Conservation (phyloP, 2,329 filamentous ascomycete species). For the Graphium sp. region DNA sequence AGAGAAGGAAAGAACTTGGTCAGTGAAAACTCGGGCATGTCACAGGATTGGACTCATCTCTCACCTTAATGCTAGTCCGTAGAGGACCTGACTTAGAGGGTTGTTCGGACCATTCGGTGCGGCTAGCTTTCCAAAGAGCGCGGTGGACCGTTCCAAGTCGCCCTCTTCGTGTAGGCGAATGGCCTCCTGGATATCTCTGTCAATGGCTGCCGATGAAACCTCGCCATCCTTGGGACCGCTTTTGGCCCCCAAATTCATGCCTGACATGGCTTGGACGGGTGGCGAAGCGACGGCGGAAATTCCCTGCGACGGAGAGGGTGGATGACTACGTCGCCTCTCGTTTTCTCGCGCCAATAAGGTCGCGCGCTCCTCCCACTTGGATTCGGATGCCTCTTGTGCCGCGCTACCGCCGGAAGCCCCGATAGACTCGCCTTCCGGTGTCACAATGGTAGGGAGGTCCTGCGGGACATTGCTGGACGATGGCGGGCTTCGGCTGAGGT, state of each 20-base stretch:
- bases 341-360: constrained; percentile 71
- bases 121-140: constrained; percentile 69
- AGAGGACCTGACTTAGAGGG: constrained; percentile 86
- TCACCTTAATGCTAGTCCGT: constrained; percentile 76
- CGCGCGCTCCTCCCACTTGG: constrained; percentile 82
- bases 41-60: constrained; percentile 13
- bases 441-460: constrained; percentile 68
- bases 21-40: too few species aligned
- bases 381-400: constrained; percentile 36
- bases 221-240: constrained; percentile 9
- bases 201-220: constrained; percentile 33
- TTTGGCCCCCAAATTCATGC: constrained; percentile 11
- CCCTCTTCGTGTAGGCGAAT: constrained; percentile 83
- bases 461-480: constrained; percentile 61
- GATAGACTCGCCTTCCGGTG: too few species aligned
- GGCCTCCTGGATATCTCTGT: constrained; percentile 79
- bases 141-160: constrained; percentile 62
- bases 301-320: too few species aligned
- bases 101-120: constrained; percentile 78
- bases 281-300: constrained; percentile 6
- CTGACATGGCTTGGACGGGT: too few species aligned
- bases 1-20: constrained; percentile 4
- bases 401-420: constrained; percentile 20
- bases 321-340: too few species aligned
- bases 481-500: constrained; percentile 39